These are phyloP conservation scores for Pseudozyma thailandica DNA, from an alignment of 1,284 basidiomycete species.

Conservation along the genomic window DNA sequence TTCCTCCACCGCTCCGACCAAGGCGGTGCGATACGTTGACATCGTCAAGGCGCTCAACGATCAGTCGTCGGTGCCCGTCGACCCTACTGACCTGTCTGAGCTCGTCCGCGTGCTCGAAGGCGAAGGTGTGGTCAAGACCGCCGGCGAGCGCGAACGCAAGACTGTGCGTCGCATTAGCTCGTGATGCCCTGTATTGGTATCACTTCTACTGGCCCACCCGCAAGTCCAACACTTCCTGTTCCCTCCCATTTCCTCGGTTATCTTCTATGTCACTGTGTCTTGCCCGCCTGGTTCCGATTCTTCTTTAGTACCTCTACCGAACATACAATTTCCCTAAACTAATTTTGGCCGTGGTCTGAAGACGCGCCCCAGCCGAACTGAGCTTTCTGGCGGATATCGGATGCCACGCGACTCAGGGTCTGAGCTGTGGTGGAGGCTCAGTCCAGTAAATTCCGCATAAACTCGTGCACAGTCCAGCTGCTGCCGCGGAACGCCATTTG, in stretches of 20 bases:
- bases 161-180: constrained; percentile 59
- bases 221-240: too few species aligned
- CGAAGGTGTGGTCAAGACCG: constrained; percentile 60
- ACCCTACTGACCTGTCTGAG: constrained; percentile 59
- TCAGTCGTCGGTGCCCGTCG: constrained; percentile 61
- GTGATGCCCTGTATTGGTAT: neutral
- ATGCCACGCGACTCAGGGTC: constrained; percentile 4
- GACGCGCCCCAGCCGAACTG: neutral
- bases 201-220: too few species aligned
- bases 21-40: constrained; percentile 62
- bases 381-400: neutral
- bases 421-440: neutral
- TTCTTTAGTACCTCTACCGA: constrained; percentile 12
- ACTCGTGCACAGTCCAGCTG: constrained; percentile 24
- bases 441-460: neutral
- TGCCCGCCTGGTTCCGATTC: neutral
- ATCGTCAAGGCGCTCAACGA: constrained; percentile 58
- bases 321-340: neutral
- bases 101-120: constrained; percentile 58
- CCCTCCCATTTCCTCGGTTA: constrained; percentile 1
- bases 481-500: too few species aligned
- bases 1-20: constrained; percentile 34
- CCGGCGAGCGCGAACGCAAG: constrained; percentile 63
- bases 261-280: constrained; percentile 10
- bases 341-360: neutral